Conservation (phyloP, 108 stramenopile genomes). For the Parietichytrium sp. region DNA sequence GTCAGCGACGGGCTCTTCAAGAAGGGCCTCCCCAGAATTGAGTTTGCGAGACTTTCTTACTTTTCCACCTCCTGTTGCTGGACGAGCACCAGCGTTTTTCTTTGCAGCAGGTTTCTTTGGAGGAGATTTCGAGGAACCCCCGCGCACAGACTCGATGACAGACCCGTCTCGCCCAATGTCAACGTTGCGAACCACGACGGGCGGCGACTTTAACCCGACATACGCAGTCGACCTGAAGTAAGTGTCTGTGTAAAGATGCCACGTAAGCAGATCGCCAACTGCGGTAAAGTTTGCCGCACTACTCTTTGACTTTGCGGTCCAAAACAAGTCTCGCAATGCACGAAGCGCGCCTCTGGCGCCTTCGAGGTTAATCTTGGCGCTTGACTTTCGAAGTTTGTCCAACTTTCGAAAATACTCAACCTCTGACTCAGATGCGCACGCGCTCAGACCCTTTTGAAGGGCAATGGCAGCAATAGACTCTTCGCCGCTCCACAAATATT, state of each 20-base stretch:
- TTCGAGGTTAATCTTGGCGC: background rate
- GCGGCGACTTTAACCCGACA: background rate
- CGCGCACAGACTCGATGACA: conserved; percentile 8
- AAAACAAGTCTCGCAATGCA: background rate
- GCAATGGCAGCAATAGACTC: background rate
- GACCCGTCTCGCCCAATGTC: conserved; percentile 24
- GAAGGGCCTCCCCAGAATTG: too few relatives aligned
- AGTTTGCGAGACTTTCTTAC: too few relatives aligned
- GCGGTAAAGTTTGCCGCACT: background rate
- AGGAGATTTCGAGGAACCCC: too few relatives aligned
- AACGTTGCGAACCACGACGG: conserved; percentile 17
- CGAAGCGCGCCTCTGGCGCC: background rate
- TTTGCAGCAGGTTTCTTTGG: too few relatives aligned
- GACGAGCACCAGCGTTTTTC: too few relatives aligned
- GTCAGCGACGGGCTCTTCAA: too few relatives aligned
- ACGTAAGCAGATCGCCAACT: background rate
- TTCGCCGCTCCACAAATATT: background rate
- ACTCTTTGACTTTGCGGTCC: background rate
- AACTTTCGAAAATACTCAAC: background rate
- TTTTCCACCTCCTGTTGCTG: too few relatives aligned
- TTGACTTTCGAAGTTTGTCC: background rate
- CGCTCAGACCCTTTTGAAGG: background rate
- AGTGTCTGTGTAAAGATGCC: background rate
- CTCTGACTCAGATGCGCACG: background rate
- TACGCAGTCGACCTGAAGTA: conserved; percentile 1